Base-by-base conservation (phyloP, 352 stramenopile species). In the Ophiocytium majus region DNA sequence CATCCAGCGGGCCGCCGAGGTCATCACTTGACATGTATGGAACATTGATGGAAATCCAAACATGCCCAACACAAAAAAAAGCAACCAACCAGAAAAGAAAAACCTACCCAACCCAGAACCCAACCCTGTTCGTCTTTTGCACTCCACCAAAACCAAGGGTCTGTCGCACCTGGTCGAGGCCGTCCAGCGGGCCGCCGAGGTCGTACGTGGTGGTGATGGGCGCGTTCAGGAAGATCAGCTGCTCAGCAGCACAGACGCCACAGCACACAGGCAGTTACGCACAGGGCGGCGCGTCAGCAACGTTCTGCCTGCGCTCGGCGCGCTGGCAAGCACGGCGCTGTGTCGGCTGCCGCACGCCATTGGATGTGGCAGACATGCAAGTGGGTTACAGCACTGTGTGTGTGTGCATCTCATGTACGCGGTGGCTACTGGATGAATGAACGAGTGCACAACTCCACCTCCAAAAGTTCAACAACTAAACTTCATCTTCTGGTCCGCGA, bases 141-240 rank as follows among this genome's bases (percentile, higher is more conserved):
- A 63, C 17, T 64, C 1, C 28, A 79, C n/a, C 71, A 79, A n/a
- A 31, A 79, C 5, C 71, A 79, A n/a, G 9, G 32, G 32, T 0
- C 19, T 82, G 34, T 76, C n/a, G n/a, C n/a, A n/a, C 84, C 82
- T 88, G 84, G 34, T 80, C 74, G 1, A 88, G 33, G 31, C 81
- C 50, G 33, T 85, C 71, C 19, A 88, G 80, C 9, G 84, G 84
- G 31, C 84, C 84, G n/a, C 92, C 92, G 31, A 94, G 84, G 83
- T 92, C 90, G 79, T 94, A 94, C 0, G 87, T 91, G 28, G 91
- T 93, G 23, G 90, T 93, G 64, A 93, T 92, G 10, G 91, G 82
- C 80, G 91, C 92, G 76, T 94, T 94, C 32, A 94, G 57, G 32
- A 93, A 89, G 63, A 94, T 82, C 82, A 92, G 88, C 84, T 88